Base-by-base conservation (phyloP, 1,284 basidiomycete species). In the Cutaneotrichosporon arboriforme region DNA sequence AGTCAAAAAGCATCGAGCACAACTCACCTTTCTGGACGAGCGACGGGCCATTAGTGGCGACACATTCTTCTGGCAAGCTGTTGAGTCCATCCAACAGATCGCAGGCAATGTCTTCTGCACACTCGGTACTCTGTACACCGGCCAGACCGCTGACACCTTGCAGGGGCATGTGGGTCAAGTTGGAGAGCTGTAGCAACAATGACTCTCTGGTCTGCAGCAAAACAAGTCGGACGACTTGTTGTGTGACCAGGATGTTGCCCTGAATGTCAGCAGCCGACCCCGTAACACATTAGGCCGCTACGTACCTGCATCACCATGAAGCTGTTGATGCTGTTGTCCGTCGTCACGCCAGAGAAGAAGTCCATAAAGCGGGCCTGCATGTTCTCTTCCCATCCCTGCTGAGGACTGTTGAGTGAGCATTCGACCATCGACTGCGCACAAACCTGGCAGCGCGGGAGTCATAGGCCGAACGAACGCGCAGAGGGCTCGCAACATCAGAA, bases 191-290 rank as follows among this genome's bases (percentile, higher is more conserved):
- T 17, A 50, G 39, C 4, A 66, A 59, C 4, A 72, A 60, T 10
- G 62, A 35, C 31, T 68, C 60, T 33, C 64, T 60, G 4, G 69
- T 66, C 49, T 70, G 68, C 8, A 70, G 50, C 10, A 70, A 58
- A 4, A 70, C 68, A 2, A 72, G 57, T 13, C 69, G 63, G 14
- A 70, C 63, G 5, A 70, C 61, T 42, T 69, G 66, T 42, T 67
- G 66, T 2, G 69, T 72, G n/a, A 69, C 70, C 14, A 70, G 64
- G 21, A 70, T 72, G 52, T 70, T 72, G 17, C 65, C 67, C 63
- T 66, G 46, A 2, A 8, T 8, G 14, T 43, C 31, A 21, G 31
- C 39, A 18, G n/a, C n/a, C n/a, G n/a, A n/a, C n/a, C 0, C 9
- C 17, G 15, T 4, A 43, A 31, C 42, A 15, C 8, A 9, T 15